phyloP scores from a whole-genome alignment of 495 filamentous ascomycete genomes.

The Talaromyces liani region DNA sequence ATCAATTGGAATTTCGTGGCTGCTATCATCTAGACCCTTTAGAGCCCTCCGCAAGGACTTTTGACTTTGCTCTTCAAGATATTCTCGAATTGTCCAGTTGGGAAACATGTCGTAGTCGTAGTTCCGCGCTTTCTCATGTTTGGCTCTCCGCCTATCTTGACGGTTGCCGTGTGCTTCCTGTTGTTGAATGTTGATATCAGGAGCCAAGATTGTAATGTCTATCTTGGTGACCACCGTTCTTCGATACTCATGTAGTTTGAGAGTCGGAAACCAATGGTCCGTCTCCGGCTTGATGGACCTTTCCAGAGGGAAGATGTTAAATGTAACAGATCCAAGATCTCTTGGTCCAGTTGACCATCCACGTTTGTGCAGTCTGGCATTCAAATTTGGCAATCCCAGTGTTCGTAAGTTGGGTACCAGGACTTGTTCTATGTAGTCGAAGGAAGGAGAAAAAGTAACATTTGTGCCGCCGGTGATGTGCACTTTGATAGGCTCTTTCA shows the following conservation, averaged over 20 bases:
- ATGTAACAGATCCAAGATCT: constrained; percentile 50
- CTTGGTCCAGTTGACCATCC: constrained; percentile 60
- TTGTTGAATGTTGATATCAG: constrained; percentile 17
- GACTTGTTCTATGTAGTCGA: constrained; percentile 72
- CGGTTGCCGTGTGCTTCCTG: constrained; percentile 2
- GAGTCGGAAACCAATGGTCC: constrained; percentile 34
- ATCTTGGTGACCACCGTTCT: constrained; percentile 48
- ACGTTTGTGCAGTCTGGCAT: constrained; percentile 46
- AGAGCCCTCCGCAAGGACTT: constrained; percentile 8
- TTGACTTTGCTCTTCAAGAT: constrained; percentile 11
- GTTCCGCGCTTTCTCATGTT: not conserved
- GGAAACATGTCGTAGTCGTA: not conserved
- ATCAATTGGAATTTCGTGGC: constrained; percentile 27
- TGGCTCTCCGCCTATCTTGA: not conserved
- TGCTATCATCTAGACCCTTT: not conserved
- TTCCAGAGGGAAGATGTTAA: constrained; percentile 48
- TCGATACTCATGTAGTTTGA: constrained; percentile 27
- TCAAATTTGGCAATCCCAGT: constrained; percentile 52
- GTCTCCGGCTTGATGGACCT: not conserved
- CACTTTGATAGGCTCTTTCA: constrained; percentile 39
- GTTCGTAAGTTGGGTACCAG: constrained; percentile 60
- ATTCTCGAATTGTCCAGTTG: constrained; percentile 11
- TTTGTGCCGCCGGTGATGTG: constrained; percentile 75
- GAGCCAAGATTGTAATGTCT: constrained; percentile 53
- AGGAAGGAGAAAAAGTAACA: constrained; percentile 60